Base-by-base conservation (phyloP, 352 stramenopile species). In the Lagenidium sp. region DNA sequence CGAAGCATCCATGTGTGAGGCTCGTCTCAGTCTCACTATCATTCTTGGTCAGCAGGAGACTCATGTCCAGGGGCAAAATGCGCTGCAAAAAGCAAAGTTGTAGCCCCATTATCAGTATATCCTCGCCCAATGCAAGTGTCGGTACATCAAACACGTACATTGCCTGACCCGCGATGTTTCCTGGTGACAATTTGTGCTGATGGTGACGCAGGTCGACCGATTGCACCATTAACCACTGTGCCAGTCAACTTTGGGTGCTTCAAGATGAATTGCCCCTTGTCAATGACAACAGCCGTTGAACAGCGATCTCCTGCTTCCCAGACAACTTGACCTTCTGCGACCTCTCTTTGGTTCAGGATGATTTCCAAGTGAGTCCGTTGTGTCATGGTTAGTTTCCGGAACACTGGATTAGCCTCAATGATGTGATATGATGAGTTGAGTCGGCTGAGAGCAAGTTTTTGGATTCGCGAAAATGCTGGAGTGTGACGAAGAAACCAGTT, bases 291-390 rank as follows among this genome's bases (percentile, higher is more conserved):
- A 0, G 81, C 83, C 16, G 49, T 72, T 3, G 53, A 57, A 41
- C 80, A 89, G 30, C 70, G 71, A 40, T 85, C 58, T 19, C 85
- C 83, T 28, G 55, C 61, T 23, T 55, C 65, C 84, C 84, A 95
- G 12, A 95, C 37, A 28, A 84, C 60, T 28, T 92, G 73, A 4
- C 82, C 79, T 18, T 76, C 64, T 2, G 34, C 52, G 38, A 89
- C 73, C 20, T 76, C 63, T 6, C 63, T 57, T 28, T 80, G 68
- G 29, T 60, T 69, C 19, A 90, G 40, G 11, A 88, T 71, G 36
- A 87, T 88, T 61, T 95, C 82, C 20, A 95, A 65, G 24, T 82
- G 69, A n/a, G 85, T 93, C 31, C 83, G 86, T 45, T 95, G 83
- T 13, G 74, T 68, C 26, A 70, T 51, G 8, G 75, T 92, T n/a